phyloP scores from a whole-genome alignment of 148 eudicot species.

The Spergularia bocconei region DNA sequence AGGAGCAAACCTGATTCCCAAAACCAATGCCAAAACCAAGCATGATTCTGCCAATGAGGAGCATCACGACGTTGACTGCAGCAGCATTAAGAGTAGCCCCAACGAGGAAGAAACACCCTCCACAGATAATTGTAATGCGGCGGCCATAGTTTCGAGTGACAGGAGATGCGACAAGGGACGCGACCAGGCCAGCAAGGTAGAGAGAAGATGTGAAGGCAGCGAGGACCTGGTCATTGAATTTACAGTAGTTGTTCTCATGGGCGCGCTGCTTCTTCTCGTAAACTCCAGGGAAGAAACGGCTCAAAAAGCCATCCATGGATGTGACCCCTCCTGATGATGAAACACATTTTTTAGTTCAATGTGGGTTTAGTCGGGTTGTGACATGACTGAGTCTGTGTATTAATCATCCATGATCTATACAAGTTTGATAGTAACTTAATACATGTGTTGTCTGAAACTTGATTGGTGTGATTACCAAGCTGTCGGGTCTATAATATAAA shows the following conservation, averaged over 20 bases:
- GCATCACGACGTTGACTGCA: slow-evolving; percentile 66
- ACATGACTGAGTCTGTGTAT: no score
- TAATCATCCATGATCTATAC: no score
- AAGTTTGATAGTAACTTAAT: no score
- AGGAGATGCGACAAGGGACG: slow-evolving; percentile 71
- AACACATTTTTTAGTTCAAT: not conserved
- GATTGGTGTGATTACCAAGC: no score
- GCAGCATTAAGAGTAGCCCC: slow-evolving; percentile 79
- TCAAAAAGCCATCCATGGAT: slow-evolving; percentile 81
- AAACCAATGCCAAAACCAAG: slow-evolving; percentile 94
- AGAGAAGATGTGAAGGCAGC: slow-evolving; percentile 87
- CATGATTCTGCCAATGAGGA: slow-evolving; percentile 78
- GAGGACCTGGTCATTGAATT: slow-evolving; percentile 84
- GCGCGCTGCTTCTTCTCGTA: slow-evolving; percentile 50
- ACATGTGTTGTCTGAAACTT: no score
- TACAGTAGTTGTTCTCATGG: slow-evolving; percentile 80
- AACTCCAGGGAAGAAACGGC: slow-evolving; percentile 61
- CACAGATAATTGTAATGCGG: slow-evolving; percentile 60
- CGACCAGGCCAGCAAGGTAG: slow-evolving; percentile 71
- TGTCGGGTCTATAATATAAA: no score
- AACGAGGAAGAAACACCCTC: slow-evolving; percentile 65
- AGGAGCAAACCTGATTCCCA: slow-evolving; percentile 66
- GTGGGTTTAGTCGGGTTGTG: not conserved
- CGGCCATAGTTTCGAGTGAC: slow-evolving; percentile 68
- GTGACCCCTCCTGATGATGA: slow-evolving; percentile 65